phyloP scores from a whole-genome alignment of 495 filamentous ascomycete species.

The Penicillium fimorum region DNA sequence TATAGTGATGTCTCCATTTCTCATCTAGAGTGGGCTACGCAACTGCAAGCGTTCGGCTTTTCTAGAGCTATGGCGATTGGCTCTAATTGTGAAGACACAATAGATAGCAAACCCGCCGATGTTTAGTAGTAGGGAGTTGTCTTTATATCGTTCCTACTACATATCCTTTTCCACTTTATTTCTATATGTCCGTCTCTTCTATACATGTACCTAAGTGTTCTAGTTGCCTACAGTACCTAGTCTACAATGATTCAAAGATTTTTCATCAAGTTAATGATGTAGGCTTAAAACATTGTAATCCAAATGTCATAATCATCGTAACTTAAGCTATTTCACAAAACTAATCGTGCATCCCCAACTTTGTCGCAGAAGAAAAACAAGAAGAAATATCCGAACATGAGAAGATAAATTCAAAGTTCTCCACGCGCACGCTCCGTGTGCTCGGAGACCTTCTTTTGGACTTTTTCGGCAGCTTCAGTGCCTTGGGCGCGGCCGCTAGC shows the following conservation, averaged over 20 bases:
- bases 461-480: constrained; percentile 50
- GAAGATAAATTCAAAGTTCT: constrained; percentile 33
- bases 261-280: constrained; percentile 2
- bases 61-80: too few relatives aligned
- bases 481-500: constrained; percentile 61
- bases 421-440: constrained; percentile 28
- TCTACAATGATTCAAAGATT: background rate
- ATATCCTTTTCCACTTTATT: too few relatives aligned
- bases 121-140: too few relatives aligned
- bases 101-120: too few relatives aligned
- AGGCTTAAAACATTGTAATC: too few relatives aligned
- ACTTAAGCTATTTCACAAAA: constrained; percentile 5
- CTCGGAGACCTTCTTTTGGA: constrained; percentile 35
- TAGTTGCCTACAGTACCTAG: background rate
- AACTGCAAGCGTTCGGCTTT: too few relatives aligned
- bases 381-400: background rate
- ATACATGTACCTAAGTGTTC: background rate
- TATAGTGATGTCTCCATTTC: too few relatives aligned
- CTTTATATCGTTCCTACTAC: too few relatives aligned
- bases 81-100: too few relatives aligned
- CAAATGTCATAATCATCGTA: constrained; percentile 25
- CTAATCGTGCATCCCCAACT: background rate
- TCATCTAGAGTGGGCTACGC: too few relatives aligned
- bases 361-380: background rate
- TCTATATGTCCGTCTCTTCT: background rate